Evolutionary conservation across 192 early-diverging fungal species (phyloP), one percentile per base, ranked within the genome.

Genomic region (Umbelopsis sp.): DNA sequence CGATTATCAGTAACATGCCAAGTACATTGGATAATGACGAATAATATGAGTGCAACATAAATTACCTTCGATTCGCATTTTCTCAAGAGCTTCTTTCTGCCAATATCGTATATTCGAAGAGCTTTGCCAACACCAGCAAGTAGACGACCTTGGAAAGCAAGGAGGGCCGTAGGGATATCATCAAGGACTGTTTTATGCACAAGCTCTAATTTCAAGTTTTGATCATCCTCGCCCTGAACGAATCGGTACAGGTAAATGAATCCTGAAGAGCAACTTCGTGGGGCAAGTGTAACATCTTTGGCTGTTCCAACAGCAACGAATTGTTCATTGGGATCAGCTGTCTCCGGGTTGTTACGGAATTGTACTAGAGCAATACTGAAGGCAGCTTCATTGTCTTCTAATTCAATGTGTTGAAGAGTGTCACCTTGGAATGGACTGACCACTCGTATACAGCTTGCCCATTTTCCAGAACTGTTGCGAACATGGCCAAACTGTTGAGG

Each of bases 91-190:
- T 92, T 93, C 73, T 90, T 90, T 74, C 90, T 91, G 18, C 98
- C 98, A 30, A 97, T 66, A 73, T 95, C 97, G 71, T 98, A 99
- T 49, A 99, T 92, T 9, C 96, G 87, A 33, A 99, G 81, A 0
- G 86, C 83, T 75, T 89, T 88, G 33, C 97, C 97, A 71, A 95
- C 81, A 25, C 92, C 95, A n/a, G 94, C 98, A 41, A 97, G 76
- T 41, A 98, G 79, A 23, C 89, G 80, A 16, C 97, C 97, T 74
- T 93, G 91, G 85, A 99, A 98, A 21, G 86, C 77, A 37, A 89
- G 79, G 30, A 99, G 70, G 5, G 94, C 93, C 51, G 90, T 82
- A 12, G 97, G 96, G 13, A 94, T 85, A 46, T 90, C 94, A 49
- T 97, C 96, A 2, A 94, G 73, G 16, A 84, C 82, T n/a, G 97